These are phyloP conservation scores for Talaromyces adpressus DNA, from an alignment of 495 filamentous ascomycete genomes.

Conservation along the genomic window DNA sequence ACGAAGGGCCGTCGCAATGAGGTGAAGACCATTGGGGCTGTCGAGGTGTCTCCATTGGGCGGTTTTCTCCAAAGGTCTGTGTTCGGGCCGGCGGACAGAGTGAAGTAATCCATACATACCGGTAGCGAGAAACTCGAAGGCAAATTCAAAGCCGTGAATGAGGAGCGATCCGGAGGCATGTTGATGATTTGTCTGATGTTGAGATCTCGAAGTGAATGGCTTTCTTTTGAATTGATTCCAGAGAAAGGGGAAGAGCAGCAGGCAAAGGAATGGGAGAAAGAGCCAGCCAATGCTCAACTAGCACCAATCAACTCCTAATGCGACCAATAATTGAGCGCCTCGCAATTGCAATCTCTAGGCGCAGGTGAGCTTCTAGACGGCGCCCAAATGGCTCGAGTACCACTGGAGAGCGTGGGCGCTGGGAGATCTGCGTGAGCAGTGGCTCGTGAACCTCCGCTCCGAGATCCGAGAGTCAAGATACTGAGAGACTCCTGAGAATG, in stretches of 20 bases:
- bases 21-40: conserved; percentile 52
- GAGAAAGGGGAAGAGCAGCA: neutral
- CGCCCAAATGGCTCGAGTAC: neutral
- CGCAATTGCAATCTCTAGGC: neutral
- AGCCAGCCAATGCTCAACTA: neutral
- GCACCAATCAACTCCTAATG: neutral
- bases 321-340: neutral
- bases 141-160: conserved; percentile 46
- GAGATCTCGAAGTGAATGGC: neutral
- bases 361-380: neutral
- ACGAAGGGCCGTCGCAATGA: conserved; percentile 46
- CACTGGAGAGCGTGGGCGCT: neutral
- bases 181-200: conserved; percentile 6
- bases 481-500: neutral
- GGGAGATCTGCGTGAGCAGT: neutral
- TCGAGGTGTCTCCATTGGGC: conserved; percentile 46
- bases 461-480: neutral
- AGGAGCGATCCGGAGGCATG: conserved; percentile 46
- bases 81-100: conserved; percentile 47
- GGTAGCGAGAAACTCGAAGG: conserved; percentile 39
- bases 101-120: conserved; percentile 51
- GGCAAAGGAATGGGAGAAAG: neutral
- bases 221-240: neutral
- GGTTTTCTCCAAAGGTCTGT: conserved; percentile 50
- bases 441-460: neutral